Evolutionary conservation across 1,284 basidiomycete species (phyloP).

Genomic region (Microbotryum lychnidis-dioicae): DNA sequence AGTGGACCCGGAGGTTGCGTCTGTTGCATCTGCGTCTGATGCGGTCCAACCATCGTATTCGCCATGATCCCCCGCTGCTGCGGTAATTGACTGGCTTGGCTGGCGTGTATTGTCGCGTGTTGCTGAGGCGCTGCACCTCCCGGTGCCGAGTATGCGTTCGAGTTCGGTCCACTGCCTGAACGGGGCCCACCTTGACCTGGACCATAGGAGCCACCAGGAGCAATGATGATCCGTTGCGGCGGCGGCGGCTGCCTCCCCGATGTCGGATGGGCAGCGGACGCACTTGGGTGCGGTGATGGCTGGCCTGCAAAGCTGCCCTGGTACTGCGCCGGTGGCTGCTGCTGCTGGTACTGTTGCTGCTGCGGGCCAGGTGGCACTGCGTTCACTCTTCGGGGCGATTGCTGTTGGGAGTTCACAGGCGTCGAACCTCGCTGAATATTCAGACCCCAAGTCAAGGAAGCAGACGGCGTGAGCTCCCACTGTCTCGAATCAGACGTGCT

Average conservation of each 20-base stretch:
- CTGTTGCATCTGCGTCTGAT: conserved; percentile 7
- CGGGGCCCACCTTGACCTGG: no score
- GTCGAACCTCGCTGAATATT: background rate
- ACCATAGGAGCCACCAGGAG: no score
- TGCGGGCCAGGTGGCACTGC: background rate
- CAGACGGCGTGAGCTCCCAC: background rate
- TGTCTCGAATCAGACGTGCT: background rate
- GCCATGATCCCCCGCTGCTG: no score
- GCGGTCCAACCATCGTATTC: background rate
- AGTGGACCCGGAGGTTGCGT: no score
- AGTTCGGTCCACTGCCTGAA: no score
- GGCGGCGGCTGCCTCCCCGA: no score
- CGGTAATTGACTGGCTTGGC: no score
- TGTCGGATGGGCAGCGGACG: no score
- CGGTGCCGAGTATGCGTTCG: no score
- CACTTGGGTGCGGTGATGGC: background rate
- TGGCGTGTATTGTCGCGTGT: no score
- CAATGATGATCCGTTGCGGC: no score
- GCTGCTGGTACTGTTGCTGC: background rate
- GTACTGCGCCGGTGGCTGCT: conserved; percentile 4
- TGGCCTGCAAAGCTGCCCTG: background rate
- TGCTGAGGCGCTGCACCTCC: no score
- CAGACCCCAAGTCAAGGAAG: background rate
- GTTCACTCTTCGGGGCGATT: background rate
- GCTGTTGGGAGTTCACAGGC: background rate